Conservation (phyloP, 2,329 filamentous ascomycete species). For the Neospermospora avenae region DNA sequence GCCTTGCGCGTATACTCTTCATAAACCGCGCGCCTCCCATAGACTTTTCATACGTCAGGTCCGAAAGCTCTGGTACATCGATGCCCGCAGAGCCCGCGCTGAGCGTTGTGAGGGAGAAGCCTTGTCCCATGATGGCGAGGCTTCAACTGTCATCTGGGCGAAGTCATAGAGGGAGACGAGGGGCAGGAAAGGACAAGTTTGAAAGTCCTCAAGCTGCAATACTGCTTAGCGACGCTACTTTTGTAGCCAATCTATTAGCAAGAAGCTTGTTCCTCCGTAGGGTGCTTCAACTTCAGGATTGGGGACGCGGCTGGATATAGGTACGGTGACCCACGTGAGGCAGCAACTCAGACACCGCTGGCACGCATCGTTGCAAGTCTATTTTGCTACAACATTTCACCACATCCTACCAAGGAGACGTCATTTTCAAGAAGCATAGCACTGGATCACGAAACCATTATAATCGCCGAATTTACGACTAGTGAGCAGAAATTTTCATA, state of each 20-base stretch:
- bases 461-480: not conserved
- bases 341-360: not conserved
- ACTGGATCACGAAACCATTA: too few relatives aligned
- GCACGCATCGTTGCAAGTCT: not conserved
- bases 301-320: not conserved
- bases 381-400: not conserved
- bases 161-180: conserved; percentile 26
- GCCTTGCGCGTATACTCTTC: conserved; percentile 89
- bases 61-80: conserved; percentile 86
- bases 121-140: conserved; percentile 75
- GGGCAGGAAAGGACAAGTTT: conserved; percentile 22
- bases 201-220: conserved; percentile 26
- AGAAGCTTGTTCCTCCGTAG: not conserved
- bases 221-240: not conserved
- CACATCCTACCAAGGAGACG: not conserved
- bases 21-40: conserved; percentile 92
- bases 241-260: not conserved
- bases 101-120: conserved; percentile 88
- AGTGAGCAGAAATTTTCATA: not conserved
- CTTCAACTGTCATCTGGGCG: conserved; percentile 27
- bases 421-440: not conserved
- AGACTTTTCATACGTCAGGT: conserved; percentile 87
- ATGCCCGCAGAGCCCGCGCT: conserved; percentile 91
- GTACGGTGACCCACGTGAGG: conserved; percentile 1
- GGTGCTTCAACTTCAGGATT: not conserved